These are phyloP conservation scores for Didymella arachidicola DNA, from an alignment of 2,329 filamentous ascomycete genomes.

Conservation along the genomic window DNA sequence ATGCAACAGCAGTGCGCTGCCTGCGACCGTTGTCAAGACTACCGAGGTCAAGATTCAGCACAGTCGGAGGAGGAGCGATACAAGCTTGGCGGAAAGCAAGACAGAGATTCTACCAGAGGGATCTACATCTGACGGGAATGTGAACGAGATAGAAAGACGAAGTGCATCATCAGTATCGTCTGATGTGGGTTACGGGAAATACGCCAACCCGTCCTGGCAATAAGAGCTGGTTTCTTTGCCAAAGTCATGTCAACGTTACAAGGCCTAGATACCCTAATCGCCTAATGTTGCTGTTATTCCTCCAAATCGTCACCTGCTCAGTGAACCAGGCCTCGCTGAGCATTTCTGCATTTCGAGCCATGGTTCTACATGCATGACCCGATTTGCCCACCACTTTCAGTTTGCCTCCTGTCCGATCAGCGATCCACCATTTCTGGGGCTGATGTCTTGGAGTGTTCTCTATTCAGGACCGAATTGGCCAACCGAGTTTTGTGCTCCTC, in stretches of 20 bases:
- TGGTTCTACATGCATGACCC: neutral
- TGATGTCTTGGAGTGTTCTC: neutral
- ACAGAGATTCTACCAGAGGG: constrained; percentile 24
- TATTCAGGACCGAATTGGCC: neutral
- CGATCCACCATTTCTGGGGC: neutral
- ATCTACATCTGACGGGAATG: constrained; percentile 8
- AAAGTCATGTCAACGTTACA: neutral
- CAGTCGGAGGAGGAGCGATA: constrained; percentile 22
- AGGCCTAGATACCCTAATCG: constrained; percentile 5
- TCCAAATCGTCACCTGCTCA: neutral
- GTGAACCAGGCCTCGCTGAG: neutral
- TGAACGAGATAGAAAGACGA: constrained; percentile 18
- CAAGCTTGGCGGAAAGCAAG: constrained; percentile 27
- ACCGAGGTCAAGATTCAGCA: constrained; percentile 33
- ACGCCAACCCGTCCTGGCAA: constrained; percentile 20
- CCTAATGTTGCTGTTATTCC: neutral
- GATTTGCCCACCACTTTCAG: neutral
- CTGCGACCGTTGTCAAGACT: constrained; percentile 28
- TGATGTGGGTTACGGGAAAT: constrained; percentile 22
- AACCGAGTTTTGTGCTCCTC: neutral
- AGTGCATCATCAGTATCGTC: constrained; percentile 28
- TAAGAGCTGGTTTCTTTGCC: neutral
- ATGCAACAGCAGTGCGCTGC: constrained; percentile 14
- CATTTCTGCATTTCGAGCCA: neutral
- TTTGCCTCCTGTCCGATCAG: neutral